These are phyloP conservation scores for Hypomyces perniciosus DNA, from an alignment of 2,329 filamentous ascomycete genomes.

Conservation along the genomic window DNA sequence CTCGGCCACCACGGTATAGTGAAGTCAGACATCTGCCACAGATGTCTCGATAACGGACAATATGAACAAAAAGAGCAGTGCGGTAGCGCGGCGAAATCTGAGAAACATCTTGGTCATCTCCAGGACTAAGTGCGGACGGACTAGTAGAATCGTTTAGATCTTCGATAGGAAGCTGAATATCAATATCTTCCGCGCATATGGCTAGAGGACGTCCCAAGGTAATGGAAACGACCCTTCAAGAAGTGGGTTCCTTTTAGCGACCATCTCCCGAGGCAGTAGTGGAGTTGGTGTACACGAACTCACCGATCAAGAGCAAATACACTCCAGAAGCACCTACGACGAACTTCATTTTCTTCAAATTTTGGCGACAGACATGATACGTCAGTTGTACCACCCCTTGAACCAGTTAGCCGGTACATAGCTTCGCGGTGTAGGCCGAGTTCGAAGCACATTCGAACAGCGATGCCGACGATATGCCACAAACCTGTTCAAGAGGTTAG, in stretches of 20 bases:
- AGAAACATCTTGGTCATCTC: conserved; percentile 3
- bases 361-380: background rate
- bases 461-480: conserved; percentile 40
- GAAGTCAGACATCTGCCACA: conserved; percentile 33
- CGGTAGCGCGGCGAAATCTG: conserved; percentile 21
- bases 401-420: conserved; percentile 22
- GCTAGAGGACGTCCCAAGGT: conserved; percentile 36
- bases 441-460: conserved; percentile 35
- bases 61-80: conserved; percentile 32
- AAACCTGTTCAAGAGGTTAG: conserved; percentile 31
- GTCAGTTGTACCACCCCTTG: conserved; percentile 1
- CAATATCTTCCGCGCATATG: conserved; percentile 35
- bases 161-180: conserved; percentile 29
- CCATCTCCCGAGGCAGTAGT: no score
- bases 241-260: no score
- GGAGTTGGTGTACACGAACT: no score
- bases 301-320: conserved; percentile 31
- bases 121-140: conserved; percentile 9
- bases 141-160: conserved; percentile 18
- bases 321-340: conserved; percentile 38
- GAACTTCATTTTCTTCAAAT: conserved; percentile 28
- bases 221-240: no score
- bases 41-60: conserved; percentile 34
- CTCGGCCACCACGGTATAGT: conserved; percentile 26
- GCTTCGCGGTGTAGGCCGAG: conserved; percentile 35